Percentiles rank a stretch among this genome's conserved stretches.
Evolutionary conservation across 768 basidiomycete genomes (phyloP).

Genomic region (Pulveroboletus ravenelii): DNA sequence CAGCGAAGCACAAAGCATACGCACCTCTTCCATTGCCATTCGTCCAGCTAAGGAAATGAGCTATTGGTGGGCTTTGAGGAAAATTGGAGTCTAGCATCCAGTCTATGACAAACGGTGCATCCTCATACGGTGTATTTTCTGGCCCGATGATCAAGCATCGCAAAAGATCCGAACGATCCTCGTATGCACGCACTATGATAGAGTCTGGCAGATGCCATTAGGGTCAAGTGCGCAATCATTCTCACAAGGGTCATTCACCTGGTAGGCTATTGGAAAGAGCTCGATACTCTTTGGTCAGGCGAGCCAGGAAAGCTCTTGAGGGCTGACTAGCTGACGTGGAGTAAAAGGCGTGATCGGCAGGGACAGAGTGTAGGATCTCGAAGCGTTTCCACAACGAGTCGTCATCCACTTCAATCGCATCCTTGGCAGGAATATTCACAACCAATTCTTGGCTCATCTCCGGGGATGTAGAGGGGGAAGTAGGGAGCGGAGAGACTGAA

Average conservation of each 20-base stretch:
- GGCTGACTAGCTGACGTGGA: constrained; percentile 56
- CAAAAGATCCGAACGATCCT: constrained; percentile 83
- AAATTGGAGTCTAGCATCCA: constrained; percentile 86
- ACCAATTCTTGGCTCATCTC: constrained; percentile 30
- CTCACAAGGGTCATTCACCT: constrained; percentile 44
- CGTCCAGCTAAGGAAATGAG: constrained; percentile 92
- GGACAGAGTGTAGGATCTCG: constrained; percentile 68
- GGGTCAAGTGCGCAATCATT: not conserved
- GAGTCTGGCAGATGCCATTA: constrained; percentile 48
- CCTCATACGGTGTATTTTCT: constrained; percentile 91
- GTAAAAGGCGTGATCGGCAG: constrained; percentile 79
- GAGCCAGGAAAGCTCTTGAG: constrained; percentile 66
- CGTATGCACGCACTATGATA: constrained; percentile 86
- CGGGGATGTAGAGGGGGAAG: constrained; percentile 30
- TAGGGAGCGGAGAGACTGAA: constrained; percentile 22
- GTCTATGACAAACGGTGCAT: constrained; percentile 93
- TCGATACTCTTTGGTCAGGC: constrained; percentile 81
- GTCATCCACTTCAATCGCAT: constrained; percentile 30
- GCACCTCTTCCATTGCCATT: constrained; percentile 80
- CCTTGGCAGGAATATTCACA: constrained; percentile 24
- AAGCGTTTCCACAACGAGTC: constrained; percentile 75
- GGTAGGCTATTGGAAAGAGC: constrained; percentile 76
- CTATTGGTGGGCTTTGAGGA: constrained; percentile 76
- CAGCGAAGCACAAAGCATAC: not conserved
- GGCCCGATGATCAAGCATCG: constrained; percentile 89